Evolutionary conservation across 2,329 filamentous ascomycete genomes (phyloP).

Genomic region (Raffaelea albimanens): DNA sequence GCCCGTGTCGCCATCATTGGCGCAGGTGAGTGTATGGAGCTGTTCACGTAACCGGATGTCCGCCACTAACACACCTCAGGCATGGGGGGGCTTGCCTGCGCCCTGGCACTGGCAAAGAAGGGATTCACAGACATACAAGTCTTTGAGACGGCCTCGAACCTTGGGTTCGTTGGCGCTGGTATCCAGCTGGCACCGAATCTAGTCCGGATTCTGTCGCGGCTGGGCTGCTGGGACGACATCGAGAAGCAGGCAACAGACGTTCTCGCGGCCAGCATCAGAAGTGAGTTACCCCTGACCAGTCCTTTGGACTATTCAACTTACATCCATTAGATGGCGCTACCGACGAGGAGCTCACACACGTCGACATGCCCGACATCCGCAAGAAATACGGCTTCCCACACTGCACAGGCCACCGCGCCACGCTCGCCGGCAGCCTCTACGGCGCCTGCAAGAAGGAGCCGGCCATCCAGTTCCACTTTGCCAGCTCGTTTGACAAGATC

Average conservation of each 20-base stretch:
- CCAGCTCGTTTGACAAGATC: conserved; percentile 43
- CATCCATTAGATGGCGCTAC: conserved; percentile 49
- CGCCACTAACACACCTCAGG: conserved; percentile 26
- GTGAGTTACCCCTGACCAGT: conserved; percentile 26
- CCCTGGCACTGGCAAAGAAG: conserved; percentile 64
- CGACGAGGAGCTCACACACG: conserved; percentile 59
- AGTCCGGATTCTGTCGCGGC: conserved; percentile 60
- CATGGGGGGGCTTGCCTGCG: conserved; percentile 68
- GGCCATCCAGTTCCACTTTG: conserved; percentile 61
- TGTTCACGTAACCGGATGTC: not conserved
- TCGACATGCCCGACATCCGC: conserved; percentile 58
- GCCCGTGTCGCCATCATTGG: conserved; percentile 22
- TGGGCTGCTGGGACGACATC: conserved; percentile 66
- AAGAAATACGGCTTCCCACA: conserved; percentile 65
- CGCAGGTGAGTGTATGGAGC: conserved; percentile 20
- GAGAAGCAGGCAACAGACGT: conserved; percentile 62
- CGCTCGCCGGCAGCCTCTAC: conserved; percentile 59
- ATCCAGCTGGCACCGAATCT: conserved; percentile 80
- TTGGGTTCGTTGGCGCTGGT: conserved; percentile 76
- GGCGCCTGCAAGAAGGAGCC: conserved; percentile 54
- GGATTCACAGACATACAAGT: conserved; percentile 66
- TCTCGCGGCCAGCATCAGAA: conserved; percentile 61
- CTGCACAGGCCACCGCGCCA: conserved; percentile 70
- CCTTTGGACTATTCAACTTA: not conserved
- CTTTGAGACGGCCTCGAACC: conserved; percentile 61